Evolutionary conservation across 2,329 filamentous ascomycete species (phyloP).

Genomic region (Fusarium acutatum): DNA sequence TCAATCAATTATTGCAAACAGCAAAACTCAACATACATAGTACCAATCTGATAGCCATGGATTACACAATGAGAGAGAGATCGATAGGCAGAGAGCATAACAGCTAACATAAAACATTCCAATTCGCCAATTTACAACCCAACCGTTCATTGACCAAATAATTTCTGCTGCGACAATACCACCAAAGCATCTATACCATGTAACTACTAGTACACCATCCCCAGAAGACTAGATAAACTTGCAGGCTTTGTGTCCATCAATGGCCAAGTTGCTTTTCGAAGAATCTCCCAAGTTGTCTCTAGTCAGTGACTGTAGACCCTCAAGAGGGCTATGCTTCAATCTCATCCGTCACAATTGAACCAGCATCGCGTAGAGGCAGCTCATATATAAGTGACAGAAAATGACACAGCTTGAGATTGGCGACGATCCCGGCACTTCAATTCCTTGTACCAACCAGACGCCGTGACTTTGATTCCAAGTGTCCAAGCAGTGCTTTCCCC

Average conservation of each 20-base stretch:
- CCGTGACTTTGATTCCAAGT: constrained; percentile 32
- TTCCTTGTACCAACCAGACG: constrained; percentile 29
- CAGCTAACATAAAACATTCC: constrained; percentile 15
- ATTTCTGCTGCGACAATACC: constrained; percentile 16
- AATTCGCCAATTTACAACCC: constrained; percentile 27
- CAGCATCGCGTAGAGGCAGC: background rate
- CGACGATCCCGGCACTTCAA: constrained; percentile 15
- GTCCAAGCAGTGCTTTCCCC: constrained; percentile 11
- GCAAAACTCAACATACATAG: background rate
- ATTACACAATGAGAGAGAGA: background rate
- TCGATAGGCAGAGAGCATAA: background rate
- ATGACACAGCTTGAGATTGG: background rate
- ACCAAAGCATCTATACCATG: constrained; percentile 31
- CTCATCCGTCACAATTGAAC: background rate
- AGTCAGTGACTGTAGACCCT: background rate
- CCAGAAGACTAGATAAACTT: constrained; percentile 13
- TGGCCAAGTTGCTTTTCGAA: background rate
- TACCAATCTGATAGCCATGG: background rate
- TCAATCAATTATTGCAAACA: background rate
- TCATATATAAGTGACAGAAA: background rate
- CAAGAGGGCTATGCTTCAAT: background rate
- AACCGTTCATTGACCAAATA: constrained; percentile 7
- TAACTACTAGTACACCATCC: constrained; percentile 26
- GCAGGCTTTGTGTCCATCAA: background rate
- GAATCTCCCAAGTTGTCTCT: background rate